phyloP scores from a whole-genome alignment of 148 eudicot genomes.

The Rhododendron mucronatum region DNA sequence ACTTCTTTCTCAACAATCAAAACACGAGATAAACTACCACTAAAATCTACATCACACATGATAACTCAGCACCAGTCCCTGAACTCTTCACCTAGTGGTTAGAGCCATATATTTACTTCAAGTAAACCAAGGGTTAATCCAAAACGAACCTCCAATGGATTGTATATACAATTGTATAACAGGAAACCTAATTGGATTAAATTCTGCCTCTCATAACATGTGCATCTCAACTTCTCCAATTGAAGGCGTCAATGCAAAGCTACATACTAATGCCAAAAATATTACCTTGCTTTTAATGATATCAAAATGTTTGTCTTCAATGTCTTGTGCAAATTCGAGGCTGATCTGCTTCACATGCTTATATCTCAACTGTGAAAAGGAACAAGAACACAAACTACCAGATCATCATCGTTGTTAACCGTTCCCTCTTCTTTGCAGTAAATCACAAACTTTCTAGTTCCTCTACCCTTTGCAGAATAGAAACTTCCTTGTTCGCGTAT shows the following conservation, averaged over 20 bases:
- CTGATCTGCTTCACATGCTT: conserved; percentile 65
- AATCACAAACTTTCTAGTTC: not conserved
- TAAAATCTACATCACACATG: too few relatives aligned
- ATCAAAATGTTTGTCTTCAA: conserved; percentile 82
- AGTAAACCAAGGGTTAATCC: not conserved
- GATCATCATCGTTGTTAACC: not conserved
- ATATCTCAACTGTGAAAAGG: conserved; percentile 62
- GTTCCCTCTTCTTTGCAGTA: not conserved
- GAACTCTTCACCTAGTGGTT: not conserved
- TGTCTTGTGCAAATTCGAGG: conserved; percentile 82
- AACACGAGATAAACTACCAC: not conserved
- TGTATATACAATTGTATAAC: not conserved
- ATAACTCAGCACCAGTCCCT: not conserved
- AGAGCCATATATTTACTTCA: not conserved
- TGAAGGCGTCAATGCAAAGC: not conserved
- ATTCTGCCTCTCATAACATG: not conserved
- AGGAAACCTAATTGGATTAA: not conserved
- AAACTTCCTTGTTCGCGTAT: not conserved
- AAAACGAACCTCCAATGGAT: not conserved
- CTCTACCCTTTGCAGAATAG: not conserved
- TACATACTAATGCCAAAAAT: not conserved
- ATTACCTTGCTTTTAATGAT: conserved; percentile 60
- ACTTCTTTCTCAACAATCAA: not conserved
- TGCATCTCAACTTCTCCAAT: not conserved
- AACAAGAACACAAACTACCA: conserved; percentile 7